phyloP scores from a whole-genome alignment of 331 rosid species.

The Pyrus hybrid region DNA sequence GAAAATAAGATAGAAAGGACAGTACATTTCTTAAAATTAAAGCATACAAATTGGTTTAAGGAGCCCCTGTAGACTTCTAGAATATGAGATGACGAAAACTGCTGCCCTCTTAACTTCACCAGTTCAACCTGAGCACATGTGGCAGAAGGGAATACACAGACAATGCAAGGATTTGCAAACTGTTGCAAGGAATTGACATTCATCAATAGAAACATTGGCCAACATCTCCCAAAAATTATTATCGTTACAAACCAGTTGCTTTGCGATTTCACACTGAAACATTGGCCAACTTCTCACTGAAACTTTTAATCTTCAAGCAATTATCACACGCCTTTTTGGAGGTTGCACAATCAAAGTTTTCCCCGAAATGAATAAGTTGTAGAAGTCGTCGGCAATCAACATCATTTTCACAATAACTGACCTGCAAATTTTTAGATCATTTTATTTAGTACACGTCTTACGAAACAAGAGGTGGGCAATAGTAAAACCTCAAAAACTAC shows the following conservation, averaged over 20 bases:
- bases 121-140: slow-evolving; percentile 60
- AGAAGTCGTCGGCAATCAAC: slow-evolving; percentile 86
- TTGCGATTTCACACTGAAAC: slow-evolving; percentile 68
- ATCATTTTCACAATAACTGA: slow-evolving; percentile 81
- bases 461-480: background rate
- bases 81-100: too few species aligned
- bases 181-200: background rate
- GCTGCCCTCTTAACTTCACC: slow-evolving; percentile 65
- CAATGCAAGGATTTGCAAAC: too few species aligned
- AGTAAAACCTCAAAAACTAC: background rate
- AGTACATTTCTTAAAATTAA: too few species aligned
- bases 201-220: background rate
- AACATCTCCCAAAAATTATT: slow-evolving; percentile 1
- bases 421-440: too few species aligned
- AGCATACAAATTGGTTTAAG: too few species aligned
- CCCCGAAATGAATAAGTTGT: slow-evolving; percentile 92
- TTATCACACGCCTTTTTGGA: slow-evolving; percentile 94
- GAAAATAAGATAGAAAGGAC: too few species aligned
- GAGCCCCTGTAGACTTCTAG: too few species aligned
- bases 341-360: slow-evolving; percentile 68
- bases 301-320: slow-evolving; percentile 63
- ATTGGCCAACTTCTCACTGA: slow-evolving; percentile 74
- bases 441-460: slow-evolving; percentile 2
- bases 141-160: background rate
- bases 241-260: slow-evolving; percentile 71